phyloP scores from a whole-genome alignment of 2,329 filamentous ascomycete genomes.

The Aspergillus neoniger region DNA sequence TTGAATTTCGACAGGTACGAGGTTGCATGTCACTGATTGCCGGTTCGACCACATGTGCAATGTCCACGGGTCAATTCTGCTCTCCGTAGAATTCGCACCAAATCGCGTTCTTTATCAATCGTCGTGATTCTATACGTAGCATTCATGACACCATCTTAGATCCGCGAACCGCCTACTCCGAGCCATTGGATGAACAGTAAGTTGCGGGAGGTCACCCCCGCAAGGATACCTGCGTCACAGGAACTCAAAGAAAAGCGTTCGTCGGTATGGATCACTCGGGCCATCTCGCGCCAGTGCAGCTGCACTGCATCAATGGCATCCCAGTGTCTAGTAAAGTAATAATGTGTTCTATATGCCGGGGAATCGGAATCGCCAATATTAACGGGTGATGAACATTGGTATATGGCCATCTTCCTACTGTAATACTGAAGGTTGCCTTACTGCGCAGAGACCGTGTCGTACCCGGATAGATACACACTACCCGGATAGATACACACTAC shows the following conservation, averaged over 20 bases:
- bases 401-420: background rate
- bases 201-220: background rate
- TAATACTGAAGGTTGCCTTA: background rate
- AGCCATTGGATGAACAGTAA: background rate
- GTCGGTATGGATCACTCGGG: background rate
- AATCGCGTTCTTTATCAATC: background rate
- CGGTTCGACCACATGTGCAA: constrained; percentile 7
- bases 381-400: background rate
- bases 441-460: background rate
- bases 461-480: constrained; percentile 1
- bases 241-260: background rate
- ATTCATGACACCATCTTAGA: background rate
- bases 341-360: background rate
- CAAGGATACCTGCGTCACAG: background rate
- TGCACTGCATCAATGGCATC: background rate
- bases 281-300: background rate
- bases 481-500: constrained; percentile 1
- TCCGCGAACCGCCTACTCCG: background rate
- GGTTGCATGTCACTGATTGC: constrained; percentile 10
- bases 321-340: background rate
- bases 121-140: background rate
- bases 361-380: background rate
- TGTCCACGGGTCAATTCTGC: background rate
- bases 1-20: background rate
- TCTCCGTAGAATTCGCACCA: background rate